These are phyloP conservation scores for Russula olivacea DNA, from an alignment of 768 basidiomycete species.

Conservation along the genomic window DNA sequence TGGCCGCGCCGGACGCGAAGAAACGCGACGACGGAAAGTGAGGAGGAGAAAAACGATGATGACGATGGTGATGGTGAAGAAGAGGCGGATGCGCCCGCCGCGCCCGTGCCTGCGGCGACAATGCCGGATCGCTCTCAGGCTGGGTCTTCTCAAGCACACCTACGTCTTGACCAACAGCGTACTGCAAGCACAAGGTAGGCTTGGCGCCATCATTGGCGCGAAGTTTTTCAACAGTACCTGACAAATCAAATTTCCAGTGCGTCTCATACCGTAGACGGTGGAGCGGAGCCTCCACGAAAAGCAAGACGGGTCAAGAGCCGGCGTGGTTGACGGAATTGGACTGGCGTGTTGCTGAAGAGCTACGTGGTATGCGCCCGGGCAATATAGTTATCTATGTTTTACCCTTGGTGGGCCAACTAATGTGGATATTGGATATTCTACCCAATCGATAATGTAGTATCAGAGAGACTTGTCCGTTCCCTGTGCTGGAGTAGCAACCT, in stretches of 20 bases:
- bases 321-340: slow-evolving; percentile 8
- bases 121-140: background rate
- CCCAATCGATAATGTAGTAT: slow-evolving; percentile 8
- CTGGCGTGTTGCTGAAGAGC: background rate
- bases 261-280: slow-evolving; percentile 36
- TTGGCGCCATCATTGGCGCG: background rate
- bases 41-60: slow-evolving; percentile 47
- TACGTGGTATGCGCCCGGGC: background rate
- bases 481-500: slow-evolving; percentile 33
- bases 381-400: background rate
- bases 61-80: background rate
- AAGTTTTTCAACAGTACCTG: background rate
- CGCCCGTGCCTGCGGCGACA: background rate
- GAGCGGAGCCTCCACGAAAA: slow-evolving; percentile 36
- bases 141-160: slow-evolving; percentile 7
- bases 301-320: slow-evolving; percentile 25
- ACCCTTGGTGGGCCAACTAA: slow-evolving; percentile 3
- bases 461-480: slow-evolving; percentile 9
- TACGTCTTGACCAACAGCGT: slow-evolving; percentile 8
- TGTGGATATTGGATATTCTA: slow-evolving; percentile 4
- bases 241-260: slow-evolving; percentile 27
- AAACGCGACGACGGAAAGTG: slow-evolving; percentile 39
- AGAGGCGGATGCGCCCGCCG: background rate
- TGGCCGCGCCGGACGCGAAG: slow-evolving; percentile 21
- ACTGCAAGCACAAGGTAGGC: slow-evolving; percentile 5